Conservation (phyloP, 306 rosid genomes). For the Parietaria judaica region DNA sequence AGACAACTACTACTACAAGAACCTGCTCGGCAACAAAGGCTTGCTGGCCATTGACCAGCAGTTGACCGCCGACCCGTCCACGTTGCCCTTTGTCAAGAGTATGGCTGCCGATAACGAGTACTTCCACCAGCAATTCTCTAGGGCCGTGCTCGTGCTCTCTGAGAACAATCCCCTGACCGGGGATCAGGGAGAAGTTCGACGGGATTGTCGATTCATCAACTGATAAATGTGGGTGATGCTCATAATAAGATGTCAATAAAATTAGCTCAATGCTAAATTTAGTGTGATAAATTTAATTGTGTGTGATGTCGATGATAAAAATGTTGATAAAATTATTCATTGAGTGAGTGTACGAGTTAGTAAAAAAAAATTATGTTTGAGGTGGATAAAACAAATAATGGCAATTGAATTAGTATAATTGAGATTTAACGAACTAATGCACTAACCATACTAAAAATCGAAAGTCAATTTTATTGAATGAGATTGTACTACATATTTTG, state of each 20-base stretch:
- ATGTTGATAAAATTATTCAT: too few relatives aligned
- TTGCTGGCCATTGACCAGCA: slow-evolving; percentile 57
- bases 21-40: slow-evolving; percentile 53
- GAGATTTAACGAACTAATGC: too few relatives aligned
- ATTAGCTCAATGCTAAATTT: too few relatives aligned
- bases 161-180: slow-evolving; percentile 57
- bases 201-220: slow-evolving; percentile 67
- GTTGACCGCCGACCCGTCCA: slow-evolving; percentile 46
- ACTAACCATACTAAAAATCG: too few relatives aligned
- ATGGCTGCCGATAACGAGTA: slow-evolving; percentile 64
- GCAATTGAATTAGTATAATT: too few relatives aligned
- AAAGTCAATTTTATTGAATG: too few relatives aligned
- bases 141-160: slow-evolving; percentile 45
- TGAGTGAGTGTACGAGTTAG: too few relatives aligned
- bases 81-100: slow-evolving; percentile 54
- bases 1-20: slow-evolving; percentile 70
- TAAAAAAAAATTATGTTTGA: too few relatives aligned
- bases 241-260: too few relatives aligned
- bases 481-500: too few relatives aligned
- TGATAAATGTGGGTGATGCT: not conserved
- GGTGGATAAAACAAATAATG: not conserved
- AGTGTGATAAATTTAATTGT: too few relatives aligned
- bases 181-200: slow-evolving; percentile 59
- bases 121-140: slow-evolving; percentile 60
- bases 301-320: too few relatives aligned